Evolutionary conservation across 2,329 filamentous ascomycete genomes (phyloP).

Genomic region (Albifimbria verrucaria): DNA sequence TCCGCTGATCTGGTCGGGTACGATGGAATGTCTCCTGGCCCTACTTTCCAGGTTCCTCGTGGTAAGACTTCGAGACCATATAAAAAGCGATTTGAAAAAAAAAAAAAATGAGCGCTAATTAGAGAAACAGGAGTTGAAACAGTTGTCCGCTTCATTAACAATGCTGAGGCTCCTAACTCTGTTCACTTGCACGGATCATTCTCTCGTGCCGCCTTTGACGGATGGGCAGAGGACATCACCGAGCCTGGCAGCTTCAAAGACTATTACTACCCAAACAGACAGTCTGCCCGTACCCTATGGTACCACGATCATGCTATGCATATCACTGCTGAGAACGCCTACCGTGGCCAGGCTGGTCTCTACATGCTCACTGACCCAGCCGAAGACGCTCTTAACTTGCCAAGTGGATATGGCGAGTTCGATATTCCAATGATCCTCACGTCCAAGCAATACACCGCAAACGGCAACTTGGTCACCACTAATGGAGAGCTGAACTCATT

Average conservation of each 20-base stretch:
- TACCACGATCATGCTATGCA: slow-evolving; percentile 50
- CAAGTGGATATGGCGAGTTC: slow-evolving; percentile 44
- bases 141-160: slow-evolving; percentile 52
- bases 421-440: slow-evolving; percentile 50
- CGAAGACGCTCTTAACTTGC: slow-evolving; percentile 46
- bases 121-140: slow-evolving; percentile 32
- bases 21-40: slow-evolving; percentile 52
- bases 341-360: slow-evolving; percentile 53
- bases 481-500: slow-evolving; percentile 39
- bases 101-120: background rate
- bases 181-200: slow-evolving; percentile 55
- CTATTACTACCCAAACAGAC: slow-evolving; percentile 58
- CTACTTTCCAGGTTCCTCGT: slow-evolving; percentile 45
- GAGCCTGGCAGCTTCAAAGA: slow-evolving; percentile 54
- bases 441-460: slow-evolving; percentile 48
- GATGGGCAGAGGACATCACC: slow-evolving; percentile 50
- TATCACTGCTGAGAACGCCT: slow-evolving; percentile 51
- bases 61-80: no score
- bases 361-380: slow-evolving; percentile 51
- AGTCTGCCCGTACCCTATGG: slow-evolving; percentile 51
- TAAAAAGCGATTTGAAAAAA: no score
- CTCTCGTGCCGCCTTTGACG: slow-evolving; percentile 21
- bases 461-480: slow-evolving; percentile 46
- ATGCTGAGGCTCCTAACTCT: slow-evolving; percentile 37
- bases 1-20: slow-evolving; percentile 40